Evolutionary conservation across 1,284 basidiomycete species (phyloP).

Genomic region (Erythrobasidium hasegawianum): DNA sequence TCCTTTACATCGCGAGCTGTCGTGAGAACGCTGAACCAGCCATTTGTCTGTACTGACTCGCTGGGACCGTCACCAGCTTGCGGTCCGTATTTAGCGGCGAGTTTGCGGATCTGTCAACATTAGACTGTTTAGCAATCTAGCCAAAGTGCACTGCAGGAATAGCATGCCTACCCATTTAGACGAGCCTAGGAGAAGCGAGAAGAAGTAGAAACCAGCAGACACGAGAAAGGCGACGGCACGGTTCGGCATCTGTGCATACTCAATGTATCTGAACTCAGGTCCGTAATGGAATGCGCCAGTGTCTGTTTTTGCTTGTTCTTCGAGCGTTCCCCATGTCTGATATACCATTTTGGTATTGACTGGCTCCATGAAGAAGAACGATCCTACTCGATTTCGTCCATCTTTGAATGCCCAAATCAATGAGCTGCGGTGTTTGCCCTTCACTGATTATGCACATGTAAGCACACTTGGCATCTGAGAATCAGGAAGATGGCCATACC

Average conservation of each 20-base stretch:
- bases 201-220: constrained; percentile 41
- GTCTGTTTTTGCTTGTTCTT: constrained; percentile 33
- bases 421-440: neutral
- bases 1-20: constrained; percentile 41
- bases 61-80: constrained; percentile 44
- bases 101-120: constrained; percentile 37
- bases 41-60: constrained; percentile 35
- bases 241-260: constrained; percentile 33
- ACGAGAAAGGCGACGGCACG: constrained; percentile 40
- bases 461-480: neutral
- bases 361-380: constrained; percentile 40
- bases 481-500: constrained; percentile 22
- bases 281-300: constrained; percentile 18
- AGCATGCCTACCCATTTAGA: constrained; percentile 1
- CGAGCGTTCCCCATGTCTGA: constrained; percentile 45
- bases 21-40: constrained; percentile 43
- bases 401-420: constrained; percentile 6
- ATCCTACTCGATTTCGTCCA: constrained; percentile 29
- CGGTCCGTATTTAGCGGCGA: constrained; percentile 39
- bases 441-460: neutral
- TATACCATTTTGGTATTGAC: constrained; percentile 41
- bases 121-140: neutral
- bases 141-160: neutral
- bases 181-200: neutral
- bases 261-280: constrained; percentile 37